Base-by-base conservation (phyloP, 345 rosid species). In the Hypericum androsaemum region DNA sequence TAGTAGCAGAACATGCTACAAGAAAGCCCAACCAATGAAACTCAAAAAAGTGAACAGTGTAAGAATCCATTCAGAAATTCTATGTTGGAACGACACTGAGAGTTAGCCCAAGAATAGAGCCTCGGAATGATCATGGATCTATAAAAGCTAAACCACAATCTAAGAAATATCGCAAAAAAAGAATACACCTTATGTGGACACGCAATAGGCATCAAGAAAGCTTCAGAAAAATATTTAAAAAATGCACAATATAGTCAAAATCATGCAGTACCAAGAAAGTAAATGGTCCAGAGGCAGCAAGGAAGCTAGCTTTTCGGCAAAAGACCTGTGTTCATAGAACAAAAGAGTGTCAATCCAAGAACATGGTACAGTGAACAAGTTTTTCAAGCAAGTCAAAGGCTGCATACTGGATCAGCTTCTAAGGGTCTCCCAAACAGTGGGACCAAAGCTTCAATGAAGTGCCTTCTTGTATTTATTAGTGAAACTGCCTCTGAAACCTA, bases 401-500 rank as follows among this genome's bases (percentile, higher is more conserved):
- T 44, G 62, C 83, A 56, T 71, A 92, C 97, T 39, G 86, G 77
- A 68, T 92, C 95, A 67, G 95, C 89, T 77, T 88, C 95, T 53
- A 92, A 47, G 12, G 95, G 95, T 64, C 88, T 83, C 69, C 97
- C 98, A 67, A 92, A 69, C 42, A 70, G 53, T 47, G 75, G 77
- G 39, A 71, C 69, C 64, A 85, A 76, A 41, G 86, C 82, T 72
- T 88, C 97, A 10, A 92, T 74, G 64, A 88, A 85, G 57, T 50
- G 71, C 69, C 97, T 83, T 67, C 90, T 78, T 28, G 64, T 53
- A 54, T 73, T 80, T 60, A 81, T 77, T 71, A 73, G 65, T 51
- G 90, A 58, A 49, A 83, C 84, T 71, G 98, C 86, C 69, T 92
- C 98, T 40, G 39, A 32, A 53, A 92, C 75, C 95, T 79, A 71